phyloP scores from a whole-genome alignment of 192 early-diverging fungal species.

The Mortierella hygrophila region DNA sequence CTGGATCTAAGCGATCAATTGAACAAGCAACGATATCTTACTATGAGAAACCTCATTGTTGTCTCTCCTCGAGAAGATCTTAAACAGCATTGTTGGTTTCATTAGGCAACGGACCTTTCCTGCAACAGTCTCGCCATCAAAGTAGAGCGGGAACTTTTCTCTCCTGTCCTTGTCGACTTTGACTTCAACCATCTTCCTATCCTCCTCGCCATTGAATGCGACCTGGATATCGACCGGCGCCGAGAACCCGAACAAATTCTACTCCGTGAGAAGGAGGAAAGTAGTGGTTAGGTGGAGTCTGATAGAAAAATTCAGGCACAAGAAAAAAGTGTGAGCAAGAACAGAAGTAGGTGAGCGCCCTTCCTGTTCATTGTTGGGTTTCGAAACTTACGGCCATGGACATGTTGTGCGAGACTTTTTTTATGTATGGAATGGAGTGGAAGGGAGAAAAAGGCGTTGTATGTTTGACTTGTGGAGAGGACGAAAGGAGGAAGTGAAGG shows the following conservation, averaged over 20 bases:
- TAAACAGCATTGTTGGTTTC: not conserved
- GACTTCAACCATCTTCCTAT: conserved; percentile 93
- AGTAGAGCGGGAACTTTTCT: conserved; percentile 94
- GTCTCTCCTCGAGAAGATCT: not conserved
- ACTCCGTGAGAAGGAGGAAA: not conserved
- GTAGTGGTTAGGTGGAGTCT: not conserved
- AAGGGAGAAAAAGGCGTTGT: not conserved
- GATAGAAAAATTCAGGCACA: conserved; percentile 1
- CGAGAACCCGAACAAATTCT: conserved; percentile 86
- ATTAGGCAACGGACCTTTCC: conserved; percentile 82
- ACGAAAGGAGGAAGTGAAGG: not conserved
- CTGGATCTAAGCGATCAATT: conserved; percentile 65
- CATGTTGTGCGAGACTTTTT: conserved; percentile 16
- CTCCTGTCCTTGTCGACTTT: conserved; percentile 93
- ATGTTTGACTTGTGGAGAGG: not conserved
- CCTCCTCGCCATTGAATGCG: conserved; percentile 84
- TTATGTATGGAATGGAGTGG: not conserved
- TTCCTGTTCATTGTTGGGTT: not conserved
- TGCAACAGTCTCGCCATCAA: conserved; percentile 95
- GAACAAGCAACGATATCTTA: not conserved
- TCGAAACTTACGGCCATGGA: conserved; percentile 26
- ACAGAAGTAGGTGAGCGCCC: not conserved
- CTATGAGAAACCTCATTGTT: no score
- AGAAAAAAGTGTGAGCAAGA: not conserved
- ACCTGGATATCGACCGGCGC: conserved; percentile 92